Evolutionary conservation across 1,284 basidiomycete genomes (phyloP).

Genomic region (Trametes sp.): DNA sequence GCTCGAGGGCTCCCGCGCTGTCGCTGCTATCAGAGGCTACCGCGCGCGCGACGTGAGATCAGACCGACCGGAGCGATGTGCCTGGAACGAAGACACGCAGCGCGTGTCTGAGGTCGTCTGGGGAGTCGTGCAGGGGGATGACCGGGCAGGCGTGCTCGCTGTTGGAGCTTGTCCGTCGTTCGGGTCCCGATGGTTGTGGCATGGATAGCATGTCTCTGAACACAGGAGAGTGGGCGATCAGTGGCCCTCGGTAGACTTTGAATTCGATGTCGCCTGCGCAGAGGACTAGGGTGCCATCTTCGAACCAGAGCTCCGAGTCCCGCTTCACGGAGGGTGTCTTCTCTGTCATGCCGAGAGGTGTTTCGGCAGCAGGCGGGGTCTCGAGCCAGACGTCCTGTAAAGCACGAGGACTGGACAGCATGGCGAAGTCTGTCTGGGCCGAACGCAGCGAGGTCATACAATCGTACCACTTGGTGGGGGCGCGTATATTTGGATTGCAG

Average conservation of each 20-base stretch:
- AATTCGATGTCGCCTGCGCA: constrained; percentile 11
- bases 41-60: neutral
- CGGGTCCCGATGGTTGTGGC: neutral
- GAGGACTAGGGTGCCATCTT: constrained; percentile 20
- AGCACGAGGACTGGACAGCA: constrained; percentile 7
- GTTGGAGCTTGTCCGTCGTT: neutral
- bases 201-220: constrained; percentile 29
- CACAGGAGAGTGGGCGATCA: constrained; percentile 24
- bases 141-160: constrained; percentile 2
- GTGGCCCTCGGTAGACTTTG: constrained; percentile 28
- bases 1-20: constrained; percentile 20
- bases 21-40: neutral
- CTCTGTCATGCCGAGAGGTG: neutral
- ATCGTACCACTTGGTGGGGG: too few species aligned
- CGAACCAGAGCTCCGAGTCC: constrained; percentile 21
- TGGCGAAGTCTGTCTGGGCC: neutral
- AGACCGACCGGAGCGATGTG: constrained; percentile 19
- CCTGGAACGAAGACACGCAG: constrained; percentile 23
- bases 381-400: constrained; percentile 13
- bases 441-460: too few species aligned
- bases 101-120: constrained; percentile 26
- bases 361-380: neutral
- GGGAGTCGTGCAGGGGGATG: constrained; percentile 21
- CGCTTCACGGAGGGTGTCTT: neutral
- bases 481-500: too few species aligned